A percentile compares a stretch with the other conserved stretches of the same genome.
Conservation (phyloP, 352 stramenopile genomes). For the Globisporangium acanthophoron region DNA sequence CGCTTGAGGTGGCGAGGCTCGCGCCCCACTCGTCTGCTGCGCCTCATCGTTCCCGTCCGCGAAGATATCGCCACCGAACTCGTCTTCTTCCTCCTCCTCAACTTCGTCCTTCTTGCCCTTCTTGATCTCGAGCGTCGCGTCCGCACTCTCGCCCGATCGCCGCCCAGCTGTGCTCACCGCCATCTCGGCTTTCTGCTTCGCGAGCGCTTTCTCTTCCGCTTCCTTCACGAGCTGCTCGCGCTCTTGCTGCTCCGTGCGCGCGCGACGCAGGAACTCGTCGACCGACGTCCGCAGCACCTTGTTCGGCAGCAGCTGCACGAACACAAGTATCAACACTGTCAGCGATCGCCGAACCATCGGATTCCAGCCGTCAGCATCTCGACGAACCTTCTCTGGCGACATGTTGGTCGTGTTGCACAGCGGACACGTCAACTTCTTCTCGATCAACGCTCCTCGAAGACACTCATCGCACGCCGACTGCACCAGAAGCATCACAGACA, state of each 20-base stretch:
- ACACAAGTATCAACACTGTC: slow-evolving; percentile 3
- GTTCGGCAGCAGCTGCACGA: slow-evolving; percentile 53
- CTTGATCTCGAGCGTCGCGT: slow-evolving; percentile 83
- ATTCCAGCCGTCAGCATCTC: not conserved
- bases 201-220: slow-evolving; percentile 72
- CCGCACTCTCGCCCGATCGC: slow-evolving; percentile 60
- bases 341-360: not conserved
- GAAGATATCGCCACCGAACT: slow-evolving; percentile 85
- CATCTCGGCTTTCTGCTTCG: slow-evolving; percentile 72
- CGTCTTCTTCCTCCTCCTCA: slow-evolving; percentile 74
- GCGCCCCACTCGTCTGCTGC: slow-evolving; percentile 10
- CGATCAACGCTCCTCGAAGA: slow-evolving; percentile 69
- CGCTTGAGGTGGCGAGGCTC: slow-evolving; percentile 14
- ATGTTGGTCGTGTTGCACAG: slow-evolving; percentile 77
- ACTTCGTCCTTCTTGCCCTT: slow-evolving; percentile 72
- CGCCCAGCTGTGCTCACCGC: slow-evolving; percentile 40
- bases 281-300: slow-evolving; percentile 81
- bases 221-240: slow-evolving; percentile 82
- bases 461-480: slow-evolving; percentile 83
- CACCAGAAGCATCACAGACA: slow-evolving; percentile 9
- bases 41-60: slow-evolving; percentile 46
- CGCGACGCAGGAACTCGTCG: slow-evolving; percentile 75
- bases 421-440: slow-evolving; percentile 75
- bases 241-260: slow-evolving; percentile 78
- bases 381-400: slow-evolving; percentile 69